phyloP scores from a whole-genome alignment of 192 early-diverging fungal species.

The Podochytrium sp. region DNA sequence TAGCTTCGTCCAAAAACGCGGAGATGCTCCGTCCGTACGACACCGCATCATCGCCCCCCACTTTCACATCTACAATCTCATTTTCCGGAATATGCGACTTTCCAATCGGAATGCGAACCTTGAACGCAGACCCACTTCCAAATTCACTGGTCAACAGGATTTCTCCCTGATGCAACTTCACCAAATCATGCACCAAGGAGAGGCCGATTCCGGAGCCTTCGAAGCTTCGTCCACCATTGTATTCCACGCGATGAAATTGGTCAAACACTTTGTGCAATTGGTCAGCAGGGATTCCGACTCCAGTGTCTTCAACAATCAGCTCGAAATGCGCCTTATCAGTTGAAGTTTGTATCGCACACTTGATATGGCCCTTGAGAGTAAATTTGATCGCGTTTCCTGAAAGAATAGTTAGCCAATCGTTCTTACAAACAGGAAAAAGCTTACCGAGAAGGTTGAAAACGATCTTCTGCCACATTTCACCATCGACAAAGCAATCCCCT shows the following conservation, averaged over 20 bases:
- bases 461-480: conserved; percentile 67
- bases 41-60: conserved; percentile 24
- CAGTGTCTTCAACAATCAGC: conserved; percentile 42
- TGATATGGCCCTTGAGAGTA: conserved; percentile 45
- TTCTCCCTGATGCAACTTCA: conserved; percentile 55
- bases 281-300: conserved; percentile 57
- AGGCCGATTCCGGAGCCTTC: conserved; percentile 69
- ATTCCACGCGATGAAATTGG: conserved; percentile 66
- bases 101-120: conserved; percentile 55
- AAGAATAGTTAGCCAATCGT: conserved; percentile 39
- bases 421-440: conserved; percentile 29
- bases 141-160: conserved; percentile 44
- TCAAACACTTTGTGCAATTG: conserved; percentile 56
- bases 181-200: conserved; percentile 57
- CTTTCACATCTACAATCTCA: conserved; percentile 34
- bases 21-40: too few species aligned
- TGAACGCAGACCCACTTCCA: conserved; percentile 54
- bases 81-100: conserved; percentile 47
- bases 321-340: conserved; percentile 36
- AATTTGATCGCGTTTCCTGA: conserved; percentile 56
- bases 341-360: conserved; percentile 38
- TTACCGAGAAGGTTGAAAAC: conserved; percentile 64
- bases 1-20: neutral
- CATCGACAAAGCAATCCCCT: conserved; percentile 49
- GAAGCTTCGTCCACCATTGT: conserved; percentile 52